Conservation (phyloP, 1,139 yeast genomes). For the Yamadazyma triangularis region DNA sequence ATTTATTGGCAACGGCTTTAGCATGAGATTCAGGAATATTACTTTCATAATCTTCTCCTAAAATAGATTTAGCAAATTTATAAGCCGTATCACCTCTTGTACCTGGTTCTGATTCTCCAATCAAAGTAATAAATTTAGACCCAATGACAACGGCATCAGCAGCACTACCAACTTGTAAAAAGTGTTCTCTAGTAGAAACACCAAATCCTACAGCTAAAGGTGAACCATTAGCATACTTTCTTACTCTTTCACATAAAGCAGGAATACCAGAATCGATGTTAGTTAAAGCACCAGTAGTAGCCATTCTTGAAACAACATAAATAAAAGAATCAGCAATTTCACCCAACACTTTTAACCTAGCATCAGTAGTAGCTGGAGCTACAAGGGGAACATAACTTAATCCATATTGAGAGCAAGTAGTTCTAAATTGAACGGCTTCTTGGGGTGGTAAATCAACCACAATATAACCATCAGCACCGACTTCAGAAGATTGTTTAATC, state of each 20-base stretch:
- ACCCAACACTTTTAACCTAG: slow-evolving; percentile 71
- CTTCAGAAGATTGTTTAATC: slow-evolving; percentile 69
- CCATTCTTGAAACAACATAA: slow-evolving; percentile 96
- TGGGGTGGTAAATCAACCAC: slow-evolving; percentile 97
- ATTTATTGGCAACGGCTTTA: slow-evolving; percentile 21
- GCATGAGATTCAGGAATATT: slow-evolving; percentile 26
- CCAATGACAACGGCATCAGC: slow-evolving; percentile 98
- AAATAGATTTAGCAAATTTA: slow-evolving; percentile 63
- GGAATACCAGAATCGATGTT: slow-evolving; percentile 63
- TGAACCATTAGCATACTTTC: slow-evolving; percentile 65
- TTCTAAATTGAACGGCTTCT: slow-evolving; percentile 87
- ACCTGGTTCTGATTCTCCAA: slow-evolving; percentile 61
- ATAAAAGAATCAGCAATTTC: slow-evolving; percentile 91
- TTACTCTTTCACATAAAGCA: slow-evolving; percentile 68
- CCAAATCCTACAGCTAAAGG: slow-evolving; percentile 98
- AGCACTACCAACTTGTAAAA: slow-evolving; percentile 65
- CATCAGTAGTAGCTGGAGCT: slow-evolving; percentile 95
- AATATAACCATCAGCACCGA: slow-evolving; percentile 94
- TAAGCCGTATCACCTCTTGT: slow-evolving; percentile 58
- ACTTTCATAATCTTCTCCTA: slow-evolving; percentile 54
- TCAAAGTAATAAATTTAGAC: slow-evolving; percentile 68
- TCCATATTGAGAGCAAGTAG: slow-evolving; percentile 61
- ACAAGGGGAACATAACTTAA: slow-evolving; percentile 87
- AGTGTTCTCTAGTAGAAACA: slow-evolving; percentile 90
- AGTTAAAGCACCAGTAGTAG: slow-evolving; percentile 86